Conservation (phyloP, 768 basidiomycete species). For the Gyrodon lividus region DNA sequence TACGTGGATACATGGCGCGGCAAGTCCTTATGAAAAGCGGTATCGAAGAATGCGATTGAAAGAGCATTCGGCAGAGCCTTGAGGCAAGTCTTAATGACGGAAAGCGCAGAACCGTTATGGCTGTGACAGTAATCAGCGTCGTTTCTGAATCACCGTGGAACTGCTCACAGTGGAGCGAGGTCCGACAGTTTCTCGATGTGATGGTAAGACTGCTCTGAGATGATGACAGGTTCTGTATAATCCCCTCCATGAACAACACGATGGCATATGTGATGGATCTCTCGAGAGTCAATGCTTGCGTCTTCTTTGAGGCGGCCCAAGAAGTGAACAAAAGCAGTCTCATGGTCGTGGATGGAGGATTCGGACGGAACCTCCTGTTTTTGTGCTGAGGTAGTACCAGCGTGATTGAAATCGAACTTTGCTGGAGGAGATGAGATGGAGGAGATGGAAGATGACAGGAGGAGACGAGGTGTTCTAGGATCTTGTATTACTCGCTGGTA, state of each 20-base stretch:
- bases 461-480: slow-evolving; percentile 39
- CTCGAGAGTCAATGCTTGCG: slow-evolving; percentile 39
- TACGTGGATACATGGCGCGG: slow-evolving; percentile 77
- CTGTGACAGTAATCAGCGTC: slow-evolving; percentile 27
- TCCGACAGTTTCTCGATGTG: slow-evolving; percentile 75
- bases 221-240: slow-evolving; percentile 65
- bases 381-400: not conserved
- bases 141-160: not conserved
- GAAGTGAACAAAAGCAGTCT: slow-evolving; percentile 62
- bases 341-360: slow-evolving; percentile 50
- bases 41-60: slow-evolving; percentile 87
- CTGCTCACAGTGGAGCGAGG: slow-evolving; percentile 73
- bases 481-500: slow-evolving; percentile 38
- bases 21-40: slow-evolving; percentile 77
- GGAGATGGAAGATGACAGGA: slow-evolving; percentile 53
- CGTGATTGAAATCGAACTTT: slow-evolving; percentile 44
- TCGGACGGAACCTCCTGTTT: slow-evolving; percentile 23
- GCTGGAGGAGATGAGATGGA: slow-evolving; percentile 57
- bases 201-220: slow-evolving; percentile 66
- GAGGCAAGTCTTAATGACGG: slow-evolving; percentile 62
- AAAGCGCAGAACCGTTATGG: slow-evolving; percentile 61
- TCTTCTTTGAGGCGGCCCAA: slow-evolving; percentile 45
- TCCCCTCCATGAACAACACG: slow-evolving; percentile 88
- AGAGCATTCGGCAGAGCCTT: slow-evolving; percentile 60
- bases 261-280: slow-evolving; percentile 63